These are phyloP conservation scores for Linnemannia schmuckeri DNA, from an alignment of 192 early-diverging fungal species.

Conservation along the genomic window DNA sequence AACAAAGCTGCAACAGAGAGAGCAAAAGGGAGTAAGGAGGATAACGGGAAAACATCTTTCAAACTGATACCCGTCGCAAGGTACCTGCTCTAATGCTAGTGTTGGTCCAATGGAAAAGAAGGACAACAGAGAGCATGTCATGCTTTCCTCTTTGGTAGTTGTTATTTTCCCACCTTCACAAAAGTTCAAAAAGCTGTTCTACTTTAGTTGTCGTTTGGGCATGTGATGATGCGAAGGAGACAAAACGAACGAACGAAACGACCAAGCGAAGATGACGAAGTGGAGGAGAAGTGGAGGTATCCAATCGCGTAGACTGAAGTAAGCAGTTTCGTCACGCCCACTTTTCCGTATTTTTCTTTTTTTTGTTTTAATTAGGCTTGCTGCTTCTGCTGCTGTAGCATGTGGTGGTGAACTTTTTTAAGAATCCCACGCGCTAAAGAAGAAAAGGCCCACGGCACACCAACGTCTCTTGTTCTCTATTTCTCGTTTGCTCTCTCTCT, in stretches of 20 bases:
- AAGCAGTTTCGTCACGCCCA: not conserved
- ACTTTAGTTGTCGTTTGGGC: not conserved
- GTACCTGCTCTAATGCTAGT: not conserved
- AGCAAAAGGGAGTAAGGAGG: not conserved
- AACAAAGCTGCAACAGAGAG: too few relatives aligned
- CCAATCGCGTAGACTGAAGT: not conserved
- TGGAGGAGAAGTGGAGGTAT: not conserved
- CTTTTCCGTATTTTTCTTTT: too few relatives aligned
- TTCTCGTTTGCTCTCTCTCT: too few relatives aligned
- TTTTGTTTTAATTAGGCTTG: not conserved
- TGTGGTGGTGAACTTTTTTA: too few relatives aligned
- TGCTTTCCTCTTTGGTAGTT: not conserved
- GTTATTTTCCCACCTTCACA: not conserved
- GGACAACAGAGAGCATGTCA: not conserved
- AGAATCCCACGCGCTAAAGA: too few relatives aligned
- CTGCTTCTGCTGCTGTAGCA: too few relatives aligned
- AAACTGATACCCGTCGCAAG: not conserved
- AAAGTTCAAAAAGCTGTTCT: not conserved
- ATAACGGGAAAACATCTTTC: not conserved
- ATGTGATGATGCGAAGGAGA: conserved; percentile 1
- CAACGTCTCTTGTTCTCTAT: too few relatives aligned
- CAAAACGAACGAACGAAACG: not conserved
- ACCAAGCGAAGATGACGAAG: not conserved
- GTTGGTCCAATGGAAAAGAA: not conserved
- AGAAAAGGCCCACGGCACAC: too few relatives aligned